Conservation (phyloP, 257 asterid genomes). For the Penstemon davidsonii region DNA sequence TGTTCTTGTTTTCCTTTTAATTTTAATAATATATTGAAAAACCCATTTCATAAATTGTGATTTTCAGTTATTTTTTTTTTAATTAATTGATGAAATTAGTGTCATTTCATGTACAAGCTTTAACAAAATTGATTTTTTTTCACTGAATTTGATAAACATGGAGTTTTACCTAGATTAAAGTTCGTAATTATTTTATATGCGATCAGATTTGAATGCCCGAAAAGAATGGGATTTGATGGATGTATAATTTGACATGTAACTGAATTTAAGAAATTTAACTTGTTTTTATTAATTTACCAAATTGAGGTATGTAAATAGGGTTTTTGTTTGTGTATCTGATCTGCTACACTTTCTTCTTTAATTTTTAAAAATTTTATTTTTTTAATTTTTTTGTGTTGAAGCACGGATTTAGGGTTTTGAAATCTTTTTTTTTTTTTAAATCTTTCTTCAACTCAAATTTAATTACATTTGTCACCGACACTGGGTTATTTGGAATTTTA, state of each 20-base stretch:
- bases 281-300: neutral
- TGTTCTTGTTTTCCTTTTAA: neutral
- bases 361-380: neutral
- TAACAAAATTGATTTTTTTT: conserved; percentile 15
- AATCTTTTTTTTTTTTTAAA: too few species aligned
- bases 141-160: neutral
- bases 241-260: neutral
- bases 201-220: conserved; percentile 27
- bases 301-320: conserved; percentile 20
- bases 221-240: conserved; percentile 21
- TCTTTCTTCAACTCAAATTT: neutral
- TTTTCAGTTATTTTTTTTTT: neutral
- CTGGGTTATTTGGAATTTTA: conserved; percentile 9
- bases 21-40: neutral
- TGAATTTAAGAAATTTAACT: neutral
- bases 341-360: neutral
- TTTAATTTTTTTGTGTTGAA: too few species aligned
- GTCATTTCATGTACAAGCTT: conserved; percentile 1
- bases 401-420: neutral
- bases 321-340: conserved; percentile 18
- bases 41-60: neutral
- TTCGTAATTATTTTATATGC: conserved; percentile 12
- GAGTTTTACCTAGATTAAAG: neutral
- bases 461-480: neutral
- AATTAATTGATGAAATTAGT: neutral